Percentiles rank a stretch among this genome's conserved stretches.
phyloP scores from a whole-genome alignment of 768 basidiomycete genomes.

The Suillus placidus region DNA sequence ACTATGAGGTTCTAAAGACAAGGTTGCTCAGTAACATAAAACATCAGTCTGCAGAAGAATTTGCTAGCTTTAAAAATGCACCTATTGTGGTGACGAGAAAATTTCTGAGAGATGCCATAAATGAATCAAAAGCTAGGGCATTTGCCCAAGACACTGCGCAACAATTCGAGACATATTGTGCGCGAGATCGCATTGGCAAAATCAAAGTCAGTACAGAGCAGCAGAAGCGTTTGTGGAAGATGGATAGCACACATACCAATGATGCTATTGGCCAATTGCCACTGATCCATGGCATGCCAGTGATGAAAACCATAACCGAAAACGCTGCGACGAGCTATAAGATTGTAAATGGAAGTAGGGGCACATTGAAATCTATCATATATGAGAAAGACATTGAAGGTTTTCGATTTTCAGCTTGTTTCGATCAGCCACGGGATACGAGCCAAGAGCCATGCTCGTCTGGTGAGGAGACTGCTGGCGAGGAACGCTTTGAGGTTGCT shows the following conservation, averaged over 20 bases:
- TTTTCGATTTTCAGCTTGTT: neutral
- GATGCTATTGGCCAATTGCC: neutral
- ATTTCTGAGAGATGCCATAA: neutral
- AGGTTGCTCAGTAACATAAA: neutral
- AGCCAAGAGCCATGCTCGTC: slow-evolving; percentile 76
- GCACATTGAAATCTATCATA: neutral
- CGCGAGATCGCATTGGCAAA: neutral
- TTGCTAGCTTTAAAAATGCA: neutral
- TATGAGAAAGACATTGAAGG: neutral
- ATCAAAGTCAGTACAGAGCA: neutral
- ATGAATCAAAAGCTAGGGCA: neutral
- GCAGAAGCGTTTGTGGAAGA: neutral
- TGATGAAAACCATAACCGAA: neutral
- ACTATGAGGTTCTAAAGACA: neutral
- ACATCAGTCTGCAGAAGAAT: accelerated
- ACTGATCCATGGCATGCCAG: neutral
- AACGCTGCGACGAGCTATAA: neutral
- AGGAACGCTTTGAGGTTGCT: slow-evolving; percentile 45
- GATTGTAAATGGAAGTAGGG: neutral
- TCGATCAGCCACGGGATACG: slow-evolving; percentile 81
- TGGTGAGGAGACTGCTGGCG: slow-evolving; percentile 81
- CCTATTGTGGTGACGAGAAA: accelerated
- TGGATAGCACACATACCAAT: neutral
- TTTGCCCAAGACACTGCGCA: neutral
- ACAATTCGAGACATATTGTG: neutral